Percentiles rank a stretch among this genome's conserved stretches.
Conservation (phyloP, 768 basidiomycete genomes). For the Gymnopilus junonius region DNA sequence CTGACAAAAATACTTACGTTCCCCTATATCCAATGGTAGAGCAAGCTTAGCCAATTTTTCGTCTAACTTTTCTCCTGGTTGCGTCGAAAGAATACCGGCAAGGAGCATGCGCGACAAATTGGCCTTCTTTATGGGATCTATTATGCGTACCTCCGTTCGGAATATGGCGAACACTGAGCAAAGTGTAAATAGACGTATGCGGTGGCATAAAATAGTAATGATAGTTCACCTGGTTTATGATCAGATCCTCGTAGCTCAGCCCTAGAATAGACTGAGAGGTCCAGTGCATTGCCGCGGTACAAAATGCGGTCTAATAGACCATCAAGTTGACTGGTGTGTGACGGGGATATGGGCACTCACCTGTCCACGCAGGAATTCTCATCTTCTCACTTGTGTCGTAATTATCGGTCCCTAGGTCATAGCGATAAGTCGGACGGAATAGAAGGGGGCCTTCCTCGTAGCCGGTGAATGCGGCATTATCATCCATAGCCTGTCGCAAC, state of each 20-base stretch:
- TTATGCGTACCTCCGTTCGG: conserved; percentile 72
- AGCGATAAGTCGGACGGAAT: conserved; percentile 97
- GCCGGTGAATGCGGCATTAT: conserved; percentile 74
- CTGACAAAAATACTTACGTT: conserved; percentile 40
- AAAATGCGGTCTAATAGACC: conserved; percentile 80
- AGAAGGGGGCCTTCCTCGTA: conserved; percentile 89
- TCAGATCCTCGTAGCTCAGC: conserved; percentile 92
- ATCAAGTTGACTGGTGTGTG: conserved; percentile 13
- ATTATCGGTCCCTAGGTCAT: conserved; percentile 77
- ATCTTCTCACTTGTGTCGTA: conserved; percentile 98
- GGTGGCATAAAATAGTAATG: neutral
- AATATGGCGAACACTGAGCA: conserved; percentile 82
- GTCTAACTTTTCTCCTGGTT: conserved; percentile 69
- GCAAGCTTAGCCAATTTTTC: conserved; percentile 69
- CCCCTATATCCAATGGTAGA: conserved; percentile 47
- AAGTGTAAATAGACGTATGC: conserved; percentile 3
- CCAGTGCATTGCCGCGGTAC: conserved; percentile 74
- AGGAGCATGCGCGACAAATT: conserved; percentile 70
- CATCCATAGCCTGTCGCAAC: conserved; percentile 76
- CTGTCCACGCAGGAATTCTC: conserved; percentile 97
- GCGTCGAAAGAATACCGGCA: conserved; percentile 63
- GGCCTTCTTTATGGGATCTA: conserved; percentile 79
- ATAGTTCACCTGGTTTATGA: conserved; percentile 80
- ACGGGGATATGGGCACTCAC: conserved; percentile 42
- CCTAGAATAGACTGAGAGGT: conserved; percentile 79